Evolutionary conservation across 2,329 filamentous ascomycete genomes (phyloP).

Genomic region (Emergomyces africanus): DNA sequence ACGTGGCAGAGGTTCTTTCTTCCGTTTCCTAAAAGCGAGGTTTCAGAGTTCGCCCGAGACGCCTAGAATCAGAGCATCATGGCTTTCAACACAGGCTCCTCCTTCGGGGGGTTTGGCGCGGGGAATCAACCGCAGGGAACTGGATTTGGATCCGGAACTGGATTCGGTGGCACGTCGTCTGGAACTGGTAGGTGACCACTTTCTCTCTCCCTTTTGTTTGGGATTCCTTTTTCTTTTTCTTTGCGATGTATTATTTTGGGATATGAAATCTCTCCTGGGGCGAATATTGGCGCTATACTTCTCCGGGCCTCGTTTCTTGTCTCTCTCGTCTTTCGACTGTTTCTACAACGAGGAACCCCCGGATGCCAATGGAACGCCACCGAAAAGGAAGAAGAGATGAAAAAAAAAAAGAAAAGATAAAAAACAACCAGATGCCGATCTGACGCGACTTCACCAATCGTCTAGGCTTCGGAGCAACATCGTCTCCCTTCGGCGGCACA

Average conservation of each 20-base stretch:
- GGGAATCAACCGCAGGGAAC: slow-evolving; percentile 9
- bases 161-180: slow-evolving; percentile 4
- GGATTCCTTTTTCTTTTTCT: slow-evolving; percentile 2
- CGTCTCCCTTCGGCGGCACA: slow-evolving; percentile 24
- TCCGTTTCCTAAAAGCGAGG: background rate
- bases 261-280: background rate
- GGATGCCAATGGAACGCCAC: slow-evolving; percentile 1
- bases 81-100: slow-evolving; percentile 9
- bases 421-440: slow-evolving; percentile 5
- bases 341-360: background rate
- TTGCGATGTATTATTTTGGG: background rate
- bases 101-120: slow-evolving; percentile 11
- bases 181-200: slow-evolving; percentile 9
- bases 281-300: background rate
- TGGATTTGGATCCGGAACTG: slow-evolving; percentile 9
- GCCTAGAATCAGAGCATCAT: slow-evolving; percentile 3
- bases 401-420: background rate
- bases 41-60: background rate
- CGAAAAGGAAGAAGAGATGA: background rate
- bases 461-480: slow-evolving; percentile 26
- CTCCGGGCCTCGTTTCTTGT: background rate
- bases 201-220: background rate
- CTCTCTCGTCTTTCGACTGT: background rate
- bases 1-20: background rate
- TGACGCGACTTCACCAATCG: slow-evolving; percentile 8